Conservation (phyloP, 768 basidiomycete genomes). For the Paxillus rubicundulus region DNA sequence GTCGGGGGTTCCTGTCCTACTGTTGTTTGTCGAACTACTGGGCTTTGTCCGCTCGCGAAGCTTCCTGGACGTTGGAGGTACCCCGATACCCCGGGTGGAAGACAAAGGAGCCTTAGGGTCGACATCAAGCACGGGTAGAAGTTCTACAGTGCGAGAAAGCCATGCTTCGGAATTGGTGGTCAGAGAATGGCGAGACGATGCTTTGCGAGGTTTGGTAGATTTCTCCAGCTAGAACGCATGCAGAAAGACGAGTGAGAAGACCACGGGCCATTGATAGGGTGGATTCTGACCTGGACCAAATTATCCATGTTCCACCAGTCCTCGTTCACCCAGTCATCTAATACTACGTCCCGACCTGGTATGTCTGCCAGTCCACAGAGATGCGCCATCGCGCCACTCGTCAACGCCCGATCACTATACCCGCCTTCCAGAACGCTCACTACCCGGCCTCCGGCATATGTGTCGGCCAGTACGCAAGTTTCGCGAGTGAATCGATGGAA, state of each 20-base stretch:
- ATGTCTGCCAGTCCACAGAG: conserved; percentile 57
- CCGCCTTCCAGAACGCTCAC: conserved; percentile 95
- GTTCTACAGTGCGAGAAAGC: conserved; percentile 52
- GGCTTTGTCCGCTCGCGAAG: conserved; percentile 49
- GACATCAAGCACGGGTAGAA: conserved; percentile 6
- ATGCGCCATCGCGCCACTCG: conserved; percentile 81
- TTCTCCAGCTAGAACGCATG: conserved; percentile 53
- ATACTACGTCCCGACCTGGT: not conserved
- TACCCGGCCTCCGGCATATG: conserved; percentile 63
- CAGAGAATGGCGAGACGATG: conserved; percentile 36
- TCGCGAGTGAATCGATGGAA: conserved; percentile 82
- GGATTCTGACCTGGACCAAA: conserved; percentile 48
- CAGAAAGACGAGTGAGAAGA: not conserved
- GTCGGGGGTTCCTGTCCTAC: conserved; percentile 6
- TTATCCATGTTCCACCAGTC: conserved; percentile 68
- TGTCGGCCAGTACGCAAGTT: conserved; percentile 59
- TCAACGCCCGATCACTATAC: conserved; percentile 87
- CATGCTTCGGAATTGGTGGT: conserved; percentile 44
- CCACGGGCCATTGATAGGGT: not conserved
- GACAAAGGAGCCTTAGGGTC: conserved; percentile 9
- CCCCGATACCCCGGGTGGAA: conserved; percentile 3
- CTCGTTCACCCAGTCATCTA: conserved; percentile 32
- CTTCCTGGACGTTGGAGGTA: conserved; percentile 41
- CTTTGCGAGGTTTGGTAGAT: conserved; percentile 57
- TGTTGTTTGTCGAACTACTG: not conserved